Conservation (phyloP, 1,139 yeast species). For the Debaryomyces nepalensis region DNA sequence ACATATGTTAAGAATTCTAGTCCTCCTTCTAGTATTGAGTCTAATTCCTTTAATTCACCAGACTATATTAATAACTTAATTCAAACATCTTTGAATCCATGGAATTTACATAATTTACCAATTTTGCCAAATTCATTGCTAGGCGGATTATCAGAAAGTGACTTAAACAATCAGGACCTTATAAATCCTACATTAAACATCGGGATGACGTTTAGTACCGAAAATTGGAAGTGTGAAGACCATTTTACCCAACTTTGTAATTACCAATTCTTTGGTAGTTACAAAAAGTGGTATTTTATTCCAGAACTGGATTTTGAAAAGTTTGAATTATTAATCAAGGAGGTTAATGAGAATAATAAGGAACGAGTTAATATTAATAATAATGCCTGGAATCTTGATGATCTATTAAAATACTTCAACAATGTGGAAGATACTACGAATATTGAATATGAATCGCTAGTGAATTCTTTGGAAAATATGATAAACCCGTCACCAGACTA, state of each 20-base stretch:
- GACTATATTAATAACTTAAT: slow-evolving; percentile 28
- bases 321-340: slow-evolving; percentile 54
- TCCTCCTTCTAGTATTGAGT: slow-evolving; percentile 17
- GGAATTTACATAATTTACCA: slow-evolving; percentile 76
- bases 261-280: slow-evolving; percentile 71
- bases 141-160: slow-evolving; percentile 39
- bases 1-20: slow-evolving; percentile 9
- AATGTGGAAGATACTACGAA: slow-evolving; percentile 17
- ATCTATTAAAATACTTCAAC: slow-evolving; percentile 22
- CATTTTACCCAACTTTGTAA: slow-evolving; percentile 70
- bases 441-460: slow-evolving; percentile 32
- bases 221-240: slow-evolving; percentile 79
- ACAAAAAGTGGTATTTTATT: slow-evolving; percentile 79
- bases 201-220: slow-evolving; percentile 72
- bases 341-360: slow-evolving; percentile 21
- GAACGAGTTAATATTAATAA: slow-evolving; percentile 31
- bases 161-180: slow-evolving; percentile 48
- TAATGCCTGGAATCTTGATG: slow-evolving; percentile 26
- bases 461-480: slow-evolving; percentile 37
- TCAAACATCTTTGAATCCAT: slow-evolving; percentile 49
- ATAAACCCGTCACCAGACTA: slow-evolving; percentile 29
- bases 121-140: slow-evolving; percentile 57
- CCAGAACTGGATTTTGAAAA: slow-evolving; percentile 68
- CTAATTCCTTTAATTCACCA: slow-evolving; percentile 27
- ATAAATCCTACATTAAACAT: slow-evolving; percentile 36